A percentile compares a stretch with the other conserved stretches of the same genome.
These are phyloP conservation scores for Candida vartiovaarae DNA, from an alignment of 805 yeast genomes.

Conservation along the genomic window DNA sequence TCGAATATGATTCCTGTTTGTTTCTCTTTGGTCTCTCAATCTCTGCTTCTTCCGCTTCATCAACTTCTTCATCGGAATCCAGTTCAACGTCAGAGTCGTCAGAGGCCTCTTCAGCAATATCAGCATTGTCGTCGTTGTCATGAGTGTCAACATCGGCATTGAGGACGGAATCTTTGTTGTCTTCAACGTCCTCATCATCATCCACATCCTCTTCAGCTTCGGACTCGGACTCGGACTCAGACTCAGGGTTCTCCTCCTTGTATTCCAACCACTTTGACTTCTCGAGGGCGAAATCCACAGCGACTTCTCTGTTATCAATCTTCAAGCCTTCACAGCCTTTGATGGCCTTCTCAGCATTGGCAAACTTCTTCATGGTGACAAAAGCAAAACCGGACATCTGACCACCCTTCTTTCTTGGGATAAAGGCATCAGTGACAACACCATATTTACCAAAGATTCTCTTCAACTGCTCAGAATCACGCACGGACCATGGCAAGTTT, in stretches of 20 bases:
- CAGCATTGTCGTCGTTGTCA: slow-evolving; percentile 24
- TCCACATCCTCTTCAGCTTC: slow-evolving; percentile 29
- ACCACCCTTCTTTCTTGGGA: slow-evolving; percentile 84
- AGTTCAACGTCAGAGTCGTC: slow-evolving; percentile 24
- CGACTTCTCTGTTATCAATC: slow-evolving; percentile 85
- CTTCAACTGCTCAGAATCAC: slow-evolving; percentile 65
- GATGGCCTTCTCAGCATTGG: slow-evolving; percentile 75
- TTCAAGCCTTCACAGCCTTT: slow-evolving; percentile 67
- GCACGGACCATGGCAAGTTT: slow-evolving; percentile 94
- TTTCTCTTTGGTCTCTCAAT: slow-evolving; percentile 37
- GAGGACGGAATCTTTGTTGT: slow-evolving; percentile 18
- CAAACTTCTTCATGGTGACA: slow-evolving; percentile 76
- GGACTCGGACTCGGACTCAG: slow-evolving; percentile 33
- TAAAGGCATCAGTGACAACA: slow-evolving; percentile 78
- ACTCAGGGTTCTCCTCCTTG: slow-evolving; percentile 38
- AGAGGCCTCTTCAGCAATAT: slow-evolving; percentile 22
- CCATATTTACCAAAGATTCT: slow-evolving; percentile 73
- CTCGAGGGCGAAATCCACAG: slow-evolving; percentile 89
- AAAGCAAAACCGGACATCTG: slow-evolving; percentile 93
- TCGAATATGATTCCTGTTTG: slow-evolving; percentile 60
- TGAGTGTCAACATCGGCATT: slow-evolving; percentile 10
- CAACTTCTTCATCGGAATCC: slow-evolving; percentile 28
- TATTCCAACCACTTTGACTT: slow-evolving; percentile 73
- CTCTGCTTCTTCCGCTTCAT: slow-evolving; percentile 25
- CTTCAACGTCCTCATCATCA: slow-evolving; percentile 27